phyloP scores from a whole-genome alignment of 225 moss, liverwort and hornwort genomes.

The Pleurozium schreberi region DNA sequence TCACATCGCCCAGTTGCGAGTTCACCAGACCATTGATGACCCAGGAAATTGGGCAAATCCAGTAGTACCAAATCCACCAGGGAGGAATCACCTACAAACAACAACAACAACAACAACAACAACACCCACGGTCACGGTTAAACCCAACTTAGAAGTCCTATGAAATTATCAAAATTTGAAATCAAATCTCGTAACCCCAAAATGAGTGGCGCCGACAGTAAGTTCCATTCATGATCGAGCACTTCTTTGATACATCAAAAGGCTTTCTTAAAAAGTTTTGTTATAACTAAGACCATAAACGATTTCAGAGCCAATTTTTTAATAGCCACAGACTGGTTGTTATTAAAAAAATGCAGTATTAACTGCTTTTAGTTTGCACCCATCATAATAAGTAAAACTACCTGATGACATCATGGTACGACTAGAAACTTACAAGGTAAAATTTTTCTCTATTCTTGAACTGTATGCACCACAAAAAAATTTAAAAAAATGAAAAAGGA shows the following conservation, averaged over 20 bases:
- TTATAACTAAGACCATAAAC: background rate
- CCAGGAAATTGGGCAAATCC: slow-evolving; percentile 50
- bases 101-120: no score
- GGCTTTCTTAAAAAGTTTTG: background rate
- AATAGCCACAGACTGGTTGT: background rate
- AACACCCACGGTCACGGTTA: background rate
- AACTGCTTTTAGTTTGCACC: background rate
- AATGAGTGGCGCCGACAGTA: background rate
- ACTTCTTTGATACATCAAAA: background rate
- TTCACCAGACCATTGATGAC: slow-evolving; percentile 34
- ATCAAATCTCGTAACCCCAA: background rate
- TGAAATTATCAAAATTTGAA: no score
- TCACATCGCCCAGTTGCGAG: slow-evolving; percentile 32
- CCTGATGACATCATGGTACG: background rate
- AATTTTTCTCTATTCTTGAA: background rate
- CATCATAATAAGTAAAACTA: background rate
- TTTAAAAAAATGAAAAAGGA: background rate
- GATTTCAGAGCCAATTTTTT: background rate
- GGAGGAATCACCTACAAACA: slow-evolving; percentile 25
- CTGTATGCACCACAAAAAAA: background rate
- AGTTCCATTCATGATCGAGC: background rate
- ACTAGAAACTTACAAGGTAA: background rate
- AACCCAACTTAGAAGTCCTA: no score
- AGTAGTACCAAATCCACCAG: slow-evolving; percentile 63
- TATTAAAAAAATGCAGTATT: background rate